Base-by-base conservation (phyloP, 1,139 yeast genomes). In the Zygosaccharomyces pseudobailii region DNA sequence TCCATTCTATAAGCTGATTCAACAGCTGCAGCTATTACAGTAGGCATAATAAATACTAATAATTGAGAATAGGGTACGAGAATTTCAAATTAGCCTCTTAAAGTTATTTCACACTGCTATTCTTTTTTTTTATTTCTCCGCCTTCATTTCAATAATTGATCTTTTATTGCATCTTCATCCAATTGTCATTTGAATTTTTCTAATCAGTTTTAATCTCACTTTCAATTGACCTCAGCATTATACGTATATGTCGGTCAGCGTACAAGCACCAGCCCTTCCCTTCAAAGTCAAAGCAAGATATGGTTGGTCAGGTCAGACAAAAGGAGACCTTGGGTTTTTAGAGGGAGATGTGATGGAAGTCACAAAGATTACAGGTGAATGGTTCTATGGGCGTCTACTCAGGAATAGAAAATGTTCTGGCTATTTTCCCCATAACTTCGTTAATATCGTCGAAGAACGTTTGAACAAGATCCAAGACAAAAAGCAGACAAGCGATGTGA, bases 341-440 rank as follows among this genome's bases (percentile, higher is more conserved):
- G 97, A 92, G 69, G 95, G 95, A 47, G 97, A 92, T 63, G 71
- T 87, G 42, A 86, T 92, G 57, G 95, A 89, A 54, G 95, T 92
- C 5, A 74, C 80, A 40, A 76, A 83, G 55, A 89, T 92, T 6
- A 95, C 90, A 62, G 96, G 95, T 21, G 82, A 84, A 59, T 88
- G 96, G 95, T 89, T 94, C 86, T 86, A 80, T 59, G 98, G 98
- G 1, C 74, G 77, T 53, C 75, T 90, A 49, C 72, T 82, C 55
- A 75, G 97, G 60, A 89, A 88, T 69, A 86, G 82, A 55, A 81
- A 87, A 53, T 59, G 62, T 40, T 81, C 82, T 40, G 98, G 98
- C 0, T 75, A 81, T 45, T 90, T 92, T 59, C 97, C 97, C 1
- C 77, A 82, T 43, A 92, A 89, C 59, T 90, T 85, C 63, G 97